Percentiles rank a stretch among this genome's conserved stretches.
Evolutionary conservation across 768 basidiomycete species (phyloP).

Genomic region (Boletellus emodensis): DNA sequence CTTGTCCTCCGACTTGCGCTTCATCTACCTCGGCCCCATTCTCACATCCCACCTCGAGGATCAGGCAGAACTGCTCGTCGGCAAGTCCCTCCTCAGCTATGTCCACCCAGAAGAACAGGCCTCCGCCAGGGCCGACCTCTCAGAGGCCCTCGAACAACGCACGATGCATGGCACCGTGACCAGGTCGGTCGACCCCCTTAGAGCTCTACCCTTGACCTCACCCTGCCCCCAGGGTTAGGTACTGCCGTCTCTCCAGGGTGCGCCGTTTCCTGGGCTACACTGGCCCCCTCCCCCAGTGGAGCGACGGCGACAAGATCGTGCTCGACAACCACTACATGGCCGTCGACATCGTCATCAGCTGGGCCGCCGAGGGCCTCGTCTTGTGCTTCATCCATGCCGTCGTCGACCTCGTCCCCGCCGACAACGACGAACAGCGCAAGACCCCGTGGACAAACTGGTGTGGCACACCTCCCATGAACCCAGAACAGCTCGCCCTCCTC

Average conservation of each 20-base stretch:
- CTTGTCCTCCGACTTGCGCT: conserved; percentile 68
- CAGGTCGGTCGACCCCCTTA: conserved; percentile 40
- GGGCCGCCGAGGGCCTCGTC: conserved; percentile 82
- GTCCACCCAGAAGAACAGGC: conserved; percentile 83
- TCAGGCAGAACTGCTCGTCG: conserved; percentile 65
- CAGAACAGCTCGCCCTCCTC: conserved; percentile 55
- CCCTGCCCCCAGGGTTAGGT: conserved; percentile 58
- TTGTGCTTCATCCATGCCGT: conserved; percentile 87
- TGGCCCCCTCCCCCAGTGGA: conserved; percentile 52
- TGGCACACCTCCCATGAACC: conserved; percentile 63
- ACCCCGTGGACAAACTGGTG: conserved; percentile 88
- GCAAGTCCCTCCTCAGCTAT: conserved; percentile 67
- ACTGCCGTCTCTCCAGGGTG: conserved; percentile 69
- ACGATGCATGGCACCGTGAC: conserved; percentile 84
- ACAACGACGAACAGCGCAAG: conserved; percentile 74
- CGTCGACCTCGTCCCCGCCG: conserved; percentile 60
- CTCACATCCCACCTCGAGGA: conserved; percentile 66
- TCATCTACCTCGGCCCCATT: conserved; percentile 83
- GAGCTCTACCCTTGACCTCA: conserved; percentile 16
- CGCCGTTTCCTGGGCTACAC: conserved; percentile 68
- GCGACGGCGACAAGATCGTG: conserved; percentile 63
- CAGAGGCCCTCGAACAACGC: conserved; percentile 66
- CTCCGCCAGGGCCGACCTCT: conserved; percentile 70
- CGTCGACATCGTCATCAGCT: conserved; percentile 86
- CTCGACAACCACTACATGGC: conserved; percentile 77